Evolutionary conservation across 192 early-diverging fungal species (phyloP).

Genomic region (Podila epigama): DNA sequence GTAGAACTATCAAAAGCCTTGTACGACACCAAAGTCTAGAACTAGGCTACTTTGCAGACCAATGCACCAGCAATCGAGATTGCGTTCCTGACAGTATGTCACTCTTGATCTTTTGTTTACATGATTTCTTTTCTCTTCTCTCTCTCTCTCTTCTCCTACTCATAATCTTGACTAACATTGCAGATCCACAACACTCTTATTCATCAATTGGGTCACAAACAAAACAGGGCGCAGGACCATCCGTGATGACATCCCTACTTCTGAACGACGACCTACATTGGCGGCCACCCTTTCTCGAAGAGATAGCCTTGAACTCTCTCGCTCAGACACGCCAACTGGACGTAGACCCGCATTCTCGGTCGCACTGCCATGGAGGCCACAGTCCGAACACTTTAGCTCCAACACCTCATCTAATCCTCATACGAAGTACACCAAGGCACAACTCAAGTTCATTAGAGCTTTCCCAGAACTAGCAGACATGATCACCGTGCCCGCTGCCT

Average conservation of each 20-base stretch:
- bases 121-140: too few relatives aligned
- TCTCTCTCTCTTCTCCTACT: too few relatives aligned
- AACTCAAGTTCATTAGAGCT: constrained; percentile 7
- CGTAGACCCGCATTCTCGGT: constrained; percentile 8
- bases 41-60: constrained; percentile 7
- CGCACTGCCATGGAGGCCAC: constrained; percentile 23
- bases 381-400: constrained; percentile 15
- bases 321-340: not conserved
- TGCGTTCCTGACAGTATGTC: not conserved
- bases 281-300: not conserved
- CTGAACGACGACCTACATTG: not conserved
- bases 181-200: too few relatives aligned
- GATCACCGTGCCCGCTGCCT: constrained; percentile 5
- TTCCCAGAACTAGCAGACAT: constrained; percentile 31
- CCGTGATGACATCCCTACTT: not conserved
- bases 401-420: not conserved
- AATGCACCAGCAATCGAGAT: constrained; percentile 1
- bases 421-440: constrained; percentile 3
- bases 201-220: too few relatives aligned
- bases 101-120: not conserved
- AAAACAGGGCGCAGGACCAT: too few relatives aligned
- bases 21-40: constrained; percentile 32
- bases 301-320: not conserved
- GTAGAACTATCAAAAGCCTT: constrained; percentile 20
- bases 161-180: too few relatives aligned